These are phyloP conservation scores for Hyparrhenia diplandra DNA, from an alignment of 176 grass and related monocot species.

Conservation along the genomic window DNA sequence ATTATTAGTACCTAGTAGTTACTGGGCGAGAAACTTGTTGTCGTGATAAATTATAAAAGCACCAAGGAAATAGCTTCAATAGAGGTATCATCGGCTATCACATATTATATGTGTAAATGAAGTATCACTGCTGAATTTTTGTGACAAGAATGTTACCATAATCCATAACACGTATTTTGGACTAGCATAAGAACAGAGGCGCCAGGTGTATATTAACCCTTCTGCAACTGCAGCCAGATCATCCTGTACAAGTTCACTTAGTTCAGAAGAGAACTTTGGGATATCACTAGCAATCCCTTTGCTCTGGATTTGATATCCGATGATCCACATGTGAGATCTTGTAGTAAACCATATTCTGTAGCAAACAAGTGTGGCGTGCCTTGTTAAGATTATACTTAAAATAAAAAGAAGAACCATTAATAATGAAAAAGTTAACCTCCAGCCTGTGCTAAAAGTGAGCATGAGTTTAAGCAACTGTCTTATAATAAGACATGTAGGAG, in stretches of 20 bases:
- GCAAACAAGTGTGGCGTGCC: slow-evolving; percentile 14
- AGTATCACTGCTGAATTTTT: slow-evolving; percentile 6
- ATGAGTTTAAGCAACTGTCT: slow-evolving; percentile 18
- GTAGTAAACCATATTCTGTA: slow-evolving; percentile 99
- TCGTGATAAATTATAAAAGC: not conserved
- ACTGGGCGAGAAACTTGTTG: not conserved
- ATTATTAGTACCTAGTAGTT: slow-evolving; percentile 3
- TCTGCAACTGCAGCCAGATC: slow-evolving; percentile 92
- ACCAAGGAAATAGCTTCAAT: not conserved
- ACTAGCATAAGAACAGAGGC: slow-evolving; percentile 98
- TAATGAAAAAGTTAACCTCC: not conserved
- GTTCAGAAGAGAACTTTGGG: slow-evolving; percentile 91
- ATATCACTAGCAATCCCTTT: slow-evolving; percentile 97
- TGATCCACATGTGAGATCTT: slow-evolving; percentile 97
- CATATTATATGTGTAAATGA: slow-evolving; percentile 4
- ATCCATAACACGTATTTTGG: slow-evolving; percentile 98
- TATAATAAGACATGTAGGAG: slow-evolving; percentile 1
- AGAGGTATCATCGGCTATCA: not conserved
- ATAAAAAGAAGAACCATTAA: not conserved
- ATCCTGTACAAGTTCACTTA: slow-evolving; percentile 97
- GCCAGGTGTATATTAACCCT: slow-evolving; percentile 91
- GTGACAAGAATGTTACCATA: slow-evolving; percentile 58
- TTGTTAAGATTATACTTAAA: slow-evolving; percentile 20
- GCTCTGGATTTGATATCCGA: slow-evolving; percentile 85
- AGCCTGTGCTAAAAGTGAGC: not conserved